Evolutionary conservation across 1,139 yeast genomes (phyloP).

Genomic region (Nakaseomyces nivariensis): DNA sequence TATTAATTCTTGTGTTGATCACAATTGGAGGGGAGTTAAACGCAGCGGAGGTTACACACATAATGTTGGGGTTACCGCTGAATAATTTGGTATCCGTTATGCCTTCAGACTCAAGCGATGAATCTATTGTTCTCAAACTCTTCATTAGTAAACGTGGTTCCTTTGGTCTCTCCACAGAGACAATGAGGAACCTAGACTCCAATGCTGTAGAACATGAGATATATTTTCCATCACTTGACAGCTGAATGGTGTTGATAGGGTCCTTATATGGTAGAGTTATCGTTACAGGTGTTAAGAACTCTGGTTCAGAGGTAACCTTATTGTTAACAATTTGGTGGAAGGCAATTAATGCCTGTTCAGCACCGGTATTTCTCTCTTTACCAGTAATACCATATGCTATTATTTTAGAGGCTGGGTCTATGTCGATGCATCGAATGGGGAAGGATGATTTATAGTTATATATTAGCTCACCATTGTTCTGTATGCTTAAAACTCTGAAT

Average conservation of each 20-base stretch:
- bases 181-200: slow-evolving; percentile 70
- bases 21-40: slow-evolving; percentile 52
- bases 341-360: slow-evolving; percentile 73
- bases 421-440: slow-evolving; percentile 69
- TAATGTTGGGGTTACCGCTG: slow-evolving; percentile 43
- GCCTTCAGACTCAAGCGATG: slow-evolving; percentile 72
- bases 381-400: slow-evolving; percentile 81
- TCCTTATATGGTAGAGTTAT: slow-evolving; percentile 80
- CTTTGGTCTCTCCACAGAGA: slow-evolving; percentile 51
- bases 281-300: slow-evolving; percentile 42
- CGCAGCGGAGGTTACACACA: slow-evolving; percentile 54
- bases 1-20: slow-evolving; percentile 44
- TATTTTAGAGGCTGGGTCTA: slow-evolving; percentile 53
- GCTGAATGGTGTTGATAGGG: slow-evolving; percentile 63
- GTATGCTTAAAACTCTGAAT: slow-evolving; percentile 53
- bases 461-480: slow-evolving; percentile 48
- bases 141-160: slow-evolving; percentile 67
- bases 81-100: slow-evolving; percentile 74
- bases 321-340: slow-evolving; percentile 38
- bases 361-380: slow-evolving; percentile 54
- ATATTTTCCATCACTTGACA: slow-evolving; percentile 61
- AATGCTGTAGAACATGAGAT: slow-evolving; percentile 75
- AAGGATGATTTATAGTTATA: slow-evolving; percentile 63
- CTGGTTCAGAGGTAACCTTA: slow-evolving; percentile 15
- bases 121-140: slow-evolving; percentile 49